phyloP scores from a whole-genome alignment of 2,329 filamentous ascomycete genomes.

The Zymoseptoria brevis region DNA sequence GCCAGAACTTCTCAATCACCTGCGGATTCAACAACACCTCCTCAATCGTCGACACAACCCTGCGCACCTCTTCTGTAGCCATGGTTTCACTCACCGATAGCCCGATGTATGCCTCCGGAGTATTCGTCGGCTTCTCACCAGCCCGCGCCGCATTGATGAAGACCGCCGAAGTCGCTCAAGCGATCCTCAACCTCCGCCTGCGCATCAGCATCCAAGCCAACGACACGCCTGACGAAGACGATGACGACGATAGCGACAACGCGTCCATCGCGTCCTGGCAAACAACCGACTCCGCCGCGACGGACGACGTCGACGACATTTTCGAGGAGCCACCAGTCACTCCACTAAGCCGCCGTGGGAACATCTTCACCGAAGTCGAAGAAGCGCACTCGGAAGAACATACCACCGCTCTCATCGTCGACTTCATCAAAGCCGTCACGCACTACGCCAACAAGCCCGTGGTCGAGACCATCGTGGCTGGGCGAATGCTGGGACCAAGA shows the following conservation, averaged over 20 bases:
- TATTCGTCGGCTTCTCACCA: neutral
- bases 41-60: neutral
- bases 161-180: neutral
- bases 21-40: neutral
- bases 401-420: neutral
- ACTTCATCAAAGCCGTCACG: conserved; percentile 7
- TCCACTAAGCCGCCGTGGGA: too few species aligned
- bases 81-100: neutral
- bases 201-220: neutral
- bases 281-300: neutral
- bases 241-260: neutral
- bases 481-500: neutral
- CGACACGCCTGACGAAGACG: neutral
- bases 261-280: neutral
- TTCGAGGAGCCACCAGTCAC: neutral
- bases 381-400: neutral
- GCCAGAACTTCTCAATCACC: neutral
- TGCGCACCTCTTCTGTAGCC: neutral
- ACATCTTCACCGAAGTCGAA: neutral
- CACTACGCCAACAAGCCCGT: conserved; percentile 11
- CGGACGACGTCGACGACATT: neutral
- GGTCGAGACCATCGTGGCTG: neutral
- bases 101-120: neutral
- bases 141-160: neutral
- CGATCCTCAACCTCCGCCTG: neutral